Conservation (phyloP, 192 early-diverging fungal genomes). For the Haplosporangium gracile region DNA sequence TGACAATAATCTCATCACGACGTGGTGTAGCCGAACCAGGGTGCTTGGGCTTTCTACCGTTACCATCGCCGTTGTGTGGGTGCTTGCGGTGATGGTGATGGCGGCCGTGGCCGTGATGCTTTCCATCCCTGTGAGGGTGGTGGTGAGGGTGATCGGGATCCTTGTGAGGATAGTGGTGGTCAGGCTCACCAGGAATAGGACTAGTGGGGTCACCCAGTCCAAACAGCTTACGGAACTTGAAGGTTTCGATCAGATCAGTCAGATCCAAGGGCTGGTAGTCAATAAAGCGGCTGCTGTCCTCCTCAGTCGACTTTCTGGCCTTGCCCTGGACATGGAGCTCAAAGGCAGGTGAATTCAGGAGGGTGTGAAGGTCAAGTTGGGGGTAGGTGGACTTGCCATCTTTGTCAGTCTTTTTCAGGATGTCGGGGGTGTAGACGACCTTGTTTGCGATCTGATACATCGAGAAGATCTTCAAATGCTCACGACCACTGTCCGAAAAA, state of each 20-base stretch:
- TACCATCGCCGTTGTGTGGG: neutral
- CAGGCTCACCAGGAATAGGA: neutral
- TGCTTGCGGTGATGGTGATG: conserved; percentile 1
- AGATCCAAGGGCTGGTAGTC: conserved; percentile 10
- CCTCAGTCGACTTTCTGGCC: neutral
- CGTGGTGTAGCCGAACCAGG: neutral
- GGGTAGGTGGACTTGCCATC: conserved; percentile 22
- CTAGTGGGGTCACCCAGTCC: neutral
- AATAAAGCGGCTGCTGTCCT: neutral
- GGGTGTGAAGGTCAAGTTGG: conserved; percentile 26
- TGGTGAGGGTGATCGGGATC: conserved; percentile 28
- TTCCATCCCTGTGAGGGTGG: conserved; percentile 7
- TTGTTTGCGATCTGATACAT: conserved; percentile 38
- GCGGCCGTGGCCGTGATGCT: conserved; percentile 11
- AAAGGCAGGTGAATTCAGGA: conserved; percentile 23
- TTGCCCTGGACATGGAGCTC: conserved; percentile 27
- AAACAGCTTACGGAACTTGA: conserved; percentile 7
- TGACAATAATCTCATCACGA: conserved; percentile 35
- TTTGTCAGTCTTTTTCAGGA: conserved; percentile 21
- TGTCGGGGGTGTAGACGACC: conserved; percentile 35
- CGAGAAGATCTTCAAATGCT: conserved; percentile 42
- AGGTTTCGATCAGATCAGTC: conserved; percentile 20
- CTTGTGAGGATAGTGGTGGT: conserved; percentile 14
- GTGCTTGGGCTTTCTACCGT: neutral
- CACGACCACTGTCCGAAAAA: conserved; percentile 31